phyloP scores from a whole-genome alignment of 345 rosid genomes.

The Citrus medica region DNA sequence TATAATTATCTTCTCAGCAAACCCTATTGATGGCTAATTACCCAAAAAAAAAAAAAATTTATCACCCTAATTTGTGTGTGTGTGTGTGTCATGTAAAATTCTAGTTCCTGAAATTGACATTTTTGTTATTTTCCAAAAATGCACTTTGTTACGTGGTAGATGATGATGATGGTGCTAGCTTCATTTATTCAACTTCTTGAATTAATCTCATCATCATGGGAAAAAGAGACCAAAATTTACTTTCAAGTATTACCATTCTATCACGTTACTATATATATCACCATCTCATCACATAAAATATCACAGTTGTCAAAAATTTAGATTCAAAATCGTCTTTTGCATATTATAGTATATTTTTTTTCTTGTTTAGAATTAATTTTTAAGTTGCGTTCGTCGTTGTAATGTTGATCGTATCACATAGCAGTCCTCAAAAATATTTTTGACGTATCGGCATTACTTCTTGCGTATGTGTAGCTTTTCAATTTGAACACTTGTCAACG shows the following conservation, averaged over 20 bases:
- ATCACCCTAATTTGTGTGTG: too few relatives aligned
- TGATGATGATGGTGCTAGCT: constrained; percentile 20
- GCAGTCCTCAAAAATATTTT: too few relatives aligned
- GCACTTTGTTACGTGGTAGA: constrained; percentile 24
- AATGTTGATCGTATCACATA: too few relatives aligned
- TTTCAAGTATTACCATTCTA: background rate
- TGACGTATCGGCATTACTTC: too few relatives aligned
- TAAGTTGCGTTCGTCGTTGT: background rate
- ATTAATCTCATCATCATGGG: background rate
- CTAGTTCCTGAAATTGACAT: background rate
- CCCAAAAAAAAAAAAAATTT: background rate
- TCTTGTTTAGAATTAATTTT: background rate
- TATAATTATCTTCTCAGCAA: constrained; percentile 7
- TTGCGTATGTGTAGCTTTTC: background rate
- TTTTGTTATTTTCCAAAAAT: constrained; percentile 12
- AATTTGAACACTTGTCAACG: background rate
- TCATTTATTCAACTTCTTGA: constrained; percentile 13
- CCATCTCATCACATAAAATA: background rate
- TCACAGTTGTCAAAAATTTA: too few relatives aligned
- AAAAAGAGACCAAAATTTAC: background rate
- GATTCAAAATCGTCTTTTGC: background rate
- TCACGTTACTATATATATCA: background rate
- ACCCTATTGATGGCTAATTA: background rate
- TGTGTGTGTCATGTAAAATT: background rate
- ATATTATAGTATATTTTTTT: background rate